Percentiles rank a stretch among this genome's conserved stretches.
Evolutionary conservation across 129 eudicot genomes (phyloP).

Genomic region (Rutidosis leptorrhynchoides): DNA sequence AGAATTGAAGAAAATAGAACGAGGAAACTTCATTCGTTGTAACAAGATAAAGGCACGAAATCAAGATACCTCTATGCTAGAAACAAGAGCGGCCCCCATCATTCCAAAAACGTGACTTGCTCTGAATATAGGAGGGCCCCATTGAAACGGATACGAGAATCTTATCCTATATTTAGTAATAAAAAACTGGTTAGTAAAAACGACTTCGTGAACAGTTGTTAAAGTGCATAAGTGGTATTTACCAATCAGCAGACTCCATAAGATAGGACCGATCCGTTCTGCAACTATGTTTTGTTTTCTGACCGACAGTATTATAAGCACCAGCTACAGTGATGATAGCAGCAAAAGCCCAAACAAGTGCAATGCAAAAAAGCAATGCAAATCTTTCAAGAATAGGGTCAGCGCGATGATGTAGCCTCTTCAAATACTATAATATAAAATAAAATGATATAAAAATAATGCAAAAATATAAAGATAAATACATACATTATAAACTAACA

Average conservation of each 20-base stretch:
- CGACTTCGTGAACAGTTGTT: background rate
- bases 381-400: constrained; percentile 66
- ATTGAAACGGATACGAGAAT: constrained; percentile 88
- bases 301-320: constrained; percentile 63
- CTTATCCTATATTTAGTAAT: constrained; percentile 51
- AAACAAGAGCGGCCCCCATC: constrained; percentile 97
- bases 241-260: constrained; percentile 89
- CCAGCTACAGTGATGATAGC: constrained; percentile 85
- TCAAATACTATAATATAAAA: constrained; percentile 63
- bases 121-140: constrained; percentile 96
- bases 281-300: constrained; percentile 58
- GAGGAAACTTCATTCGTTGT: background rate
- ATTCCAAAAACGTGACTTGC: constrained; percentile 96
- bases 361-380: constrained; percentile 74
- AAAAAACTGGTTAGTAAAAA: background rate
- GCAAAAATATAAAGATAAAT: background rate
- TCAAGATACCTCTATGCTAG: constrained; percentile 75
- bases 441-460: background rate
- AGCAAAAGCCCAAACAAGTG: constrained; percentile 85
- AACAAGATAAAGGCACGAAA: background rate
- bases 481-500: background rate
- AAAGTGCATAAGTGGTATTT: constrained; percentile 11
- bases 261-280: constrained; percentile 70
- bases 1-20: background rate
- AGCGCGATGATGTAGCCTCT: constrained; percentile 47